These are phyloP conservation scores for Colletotrichum sp. DNA, from an alignment of 2,329 filamentous ascomycete genomes.

Conservation along the genomic window DNA sequence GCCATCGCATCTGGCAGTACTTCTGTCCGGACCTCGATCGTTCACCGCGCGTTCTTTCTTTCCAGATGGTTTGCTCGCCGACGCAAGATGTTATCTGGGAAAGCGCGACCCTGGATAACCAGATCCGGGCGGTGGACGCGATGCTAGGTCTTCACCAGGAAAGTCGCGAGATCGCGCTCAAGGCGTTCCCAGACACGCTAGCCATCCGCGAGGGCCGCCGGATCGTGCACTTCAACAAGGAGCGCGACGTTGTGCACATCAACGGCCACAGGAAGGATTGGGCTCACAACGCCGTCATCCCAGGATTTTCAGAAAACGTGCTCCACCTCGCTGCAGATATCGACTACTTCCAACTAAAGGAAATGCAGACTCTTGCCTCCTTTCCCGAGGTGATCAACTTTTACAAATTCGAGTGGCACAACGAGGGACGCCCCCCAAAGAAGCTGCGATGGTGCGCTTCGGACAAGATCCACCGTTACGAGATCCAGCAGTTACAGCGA, in stretches of 20 bases:
- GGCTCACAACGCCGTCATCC: conserved; percentile 22
- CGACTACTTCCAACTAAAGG: neutral
- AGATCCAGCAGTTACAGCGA: conserved; percentile 29
- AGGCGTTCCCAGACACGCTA: conserved; percentile 36
- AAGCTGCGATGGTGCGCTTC: conserved; percentile 37
- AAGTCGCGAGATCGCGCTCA: conserved; percentile 37
- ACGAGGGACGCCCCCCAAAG: conserved; percentile 1
- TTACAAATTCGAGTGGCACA: conserved; percentile 26
- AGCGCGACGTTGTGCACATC: conserved; percentile 33
- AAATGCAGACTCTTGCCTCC: neutral
- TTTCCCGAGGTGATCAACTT: conserved; percentile 32
- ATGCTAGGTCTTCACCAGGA: conserved; percentile 39
- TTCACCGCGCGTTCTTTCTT: conserved; percentile 33
- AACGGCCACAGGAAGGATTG: neutral
- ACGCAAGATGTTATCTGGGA: conserved; percentile 11
- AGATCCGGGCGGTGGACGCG: conserved; percentile 23
- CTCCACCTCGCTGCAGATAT: conserved; percentile 30
- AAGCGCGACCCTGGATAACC: conserved; percentile 18
- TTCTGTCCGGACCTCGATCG: conserved; percentile 34
- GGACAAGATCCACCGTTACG: conserved; percentile 30
- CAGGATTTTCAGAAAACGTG: conserved; percentile 32
- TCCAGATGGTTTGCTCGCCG: conserved; percentile 16
- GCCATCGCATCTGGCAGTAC: conserved; percentile 35
- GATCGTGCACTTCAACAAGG: conserved; percentile 32
- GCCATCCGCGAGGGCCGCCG: conserved; percentile 30